Evolutionary conservation across 441 rosid genomes (phyloP), one percentile per base, ranked within the genome.

Genomic region (Omphalea diandra): DNA sequence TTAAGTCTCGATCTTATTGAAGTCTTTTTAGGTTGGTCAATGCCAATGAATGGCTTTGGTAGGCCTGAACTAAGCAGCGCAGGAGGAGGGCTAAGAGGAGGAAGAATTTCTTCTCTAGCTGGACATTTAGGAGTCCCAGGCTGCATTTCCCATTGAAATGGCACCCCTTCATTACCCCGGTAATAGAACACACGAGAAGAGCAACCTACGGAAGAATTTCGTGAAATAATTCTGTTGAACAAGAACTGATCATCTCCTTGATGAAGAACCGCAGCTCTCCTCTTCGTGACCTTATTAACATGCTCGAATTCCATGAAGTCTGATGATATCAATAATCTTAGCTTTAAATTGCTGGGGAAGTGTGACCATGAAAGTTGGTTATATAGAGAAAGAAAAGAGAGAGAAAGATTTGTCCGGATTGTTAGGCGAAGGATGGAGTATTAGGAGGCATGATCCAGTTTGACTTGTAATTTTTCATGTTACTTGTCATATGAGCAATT

Each of bases 101-200:
- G 87, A 47, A 82, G 40, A 0, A 41, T 67, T 2, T 76, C 83
- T 62, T 80, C 76, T 55, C 75, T 67, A 0, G 82, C 88, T 0
- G 81, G 83, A 60, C 82, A 65, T 68, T 83, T 88, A 5, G 93
- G 88, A 1, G 83, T 90, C 61, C 95, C 97, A 0, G 95, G 97
- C 46, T 78, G 83, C 86, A 68, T 78, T 71, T 93, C 93, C 98
- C 98, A 93, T n/a, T 84, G 47, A 63, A 90, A 90, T 10, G 95
- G 96, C 52, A 89, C 83, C 7, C 97, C 94, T 35, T 79, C 83
- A 1, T 80, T 63, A 59, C 76, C 73, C 69, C 81, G 80, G 70
- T 72, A 77, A 61, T 82, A 83, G 26, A 70, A 72, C 7, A 76
- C 11, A 18, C 83, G 77, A 0, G 85, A 80, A 7, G 97, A 86